Percentiles rank a stretch among this genome's conserved stretches.
Conservation (phyloP, 495 filamentous ascomycete genomes). For the Penicillium flavigenum region DNA sequence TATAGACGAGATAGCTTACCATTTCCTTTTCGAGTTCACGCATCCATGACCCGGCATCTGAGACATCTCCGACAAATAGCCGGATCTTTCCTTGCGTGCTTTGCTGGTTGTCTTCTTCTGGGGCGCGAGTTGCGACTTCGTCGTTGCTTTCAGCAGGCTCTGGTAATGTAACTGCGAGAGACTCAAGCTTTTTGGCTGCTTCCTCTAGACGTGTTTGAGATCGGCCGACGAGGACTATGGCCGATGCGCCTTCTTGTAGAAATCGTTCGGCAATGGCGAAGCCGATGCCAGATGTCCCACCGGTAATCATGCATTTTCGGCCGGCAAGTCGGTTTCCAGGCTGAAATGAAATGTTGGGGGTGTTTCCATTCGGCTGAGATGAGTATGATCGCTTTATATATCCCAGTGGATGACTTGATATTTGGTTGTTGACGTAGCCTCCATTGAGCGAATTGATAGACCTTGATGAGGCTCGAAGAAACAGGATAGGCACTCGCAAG, state of each 20-base stretch:
- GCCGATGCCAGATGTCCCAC: conserved; percentile 65
- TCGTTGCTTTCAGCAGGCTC: conserved; percentile 1
- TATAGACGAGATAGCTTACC: conserved; percentile 25
- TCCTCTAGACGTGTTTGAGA: conserved; percentile 40
- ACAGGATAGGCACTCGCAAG: neutral
- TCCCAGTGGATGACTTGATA: neutral
- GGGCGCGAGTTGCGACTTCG: conserved; percentile 22
- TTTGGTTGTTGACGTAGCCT: neutral
- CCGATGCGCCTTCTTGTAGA: conserved; percentile 57
- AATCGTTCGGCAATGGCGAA: conserved; percentile 66
- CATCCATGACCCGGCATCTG: conserved; percentile 45
- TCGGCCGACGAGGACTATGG: conserved; percentile 55
- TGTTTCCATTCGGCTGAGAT: neutral
- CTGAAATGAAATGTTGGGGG: conserved; percentile 3
- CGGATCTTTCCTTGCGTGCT: conserved; percentile 20
- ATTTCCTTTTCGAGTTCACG: conserved; percentile 43
- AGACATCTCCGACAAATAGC: conserved; percentile 50
- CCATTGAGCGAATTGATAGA: neutral
- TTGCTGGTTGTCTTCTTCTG: conserved; percentile 17
- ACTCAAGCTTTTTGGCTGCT: conserved; percentile 29
- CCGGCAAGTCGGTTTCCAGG: conserved; percentile 34
- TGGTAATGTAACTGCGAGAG: conserved; percentile 1
- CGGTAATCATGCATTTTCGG: conserved; percentile 59
- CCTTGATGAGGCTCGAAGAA: neutral
- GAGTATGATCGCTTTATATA: conserved; percentile 18